Conservation (phyloP, 345 rosid species). For the Eucalyptus tenuipes region DNA sequence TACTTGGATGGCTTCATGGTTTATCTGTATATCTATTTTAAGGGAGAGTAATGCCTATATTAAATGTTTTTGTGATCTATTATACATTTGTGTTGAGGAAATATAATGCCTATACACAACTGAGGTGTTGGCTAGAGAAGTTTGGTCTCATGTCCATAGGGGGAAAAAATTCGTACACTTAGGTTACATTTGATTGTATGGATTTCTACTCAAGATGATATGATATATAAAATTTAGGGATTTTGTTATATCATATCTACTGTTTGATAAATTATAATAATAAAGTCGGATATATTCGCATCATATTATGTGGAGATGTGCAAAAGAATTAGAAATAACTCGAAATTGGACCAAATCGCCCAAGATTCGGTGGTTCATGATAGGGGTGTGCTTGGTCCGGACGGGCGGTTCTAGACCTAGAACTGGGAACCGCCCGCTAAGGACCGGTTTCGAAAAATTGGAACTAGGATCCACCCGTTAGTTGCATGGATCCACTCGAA, state of each 20-base stretch:
- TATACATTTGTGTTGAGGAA: not conserved
- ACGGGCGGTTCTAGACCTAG: too few species aligned
- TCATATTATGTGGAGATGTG: accelerated
- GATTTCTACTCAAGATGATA: too few species aligned
- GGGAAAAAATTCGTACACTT: not conserved
- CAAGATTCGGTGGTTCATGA: too few species aligned
- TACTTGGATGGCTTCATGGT: not conserved
- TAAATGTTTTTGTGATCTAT: not conserved
- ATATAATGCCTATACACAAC: not conserved
- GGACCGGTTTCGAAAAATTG: too few species aligned
- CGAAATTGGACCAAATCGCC: accelerated
- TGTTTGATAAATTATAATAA: too few species aligned
- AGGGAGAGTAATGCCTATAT: not conserved
- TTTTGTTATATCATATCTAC: too few species aligned
- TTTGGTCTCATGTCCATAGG: not conserved
- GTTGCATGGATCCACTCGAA: too few species aligned
- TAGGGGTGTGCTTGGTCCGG: too few species aligned
- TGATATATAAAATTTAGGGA: too few species aligned
- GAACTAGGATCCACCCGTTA: too few species aligned
- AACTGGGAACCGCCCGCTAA: too few species aligned
- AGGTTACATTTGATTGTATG: too few species aligned
- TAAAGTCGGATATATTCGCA: accelerated
- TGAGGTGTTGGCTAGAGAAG: not conserved
- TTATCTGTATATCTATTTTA: not conserved
- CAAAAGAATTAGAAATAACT: accelerated